Evolutionary conservation across 345 rosid species (phyloP), one percentile per base, ranked within the genome.

Genomic region (Zanthoxylum bungeanum): DNA sequence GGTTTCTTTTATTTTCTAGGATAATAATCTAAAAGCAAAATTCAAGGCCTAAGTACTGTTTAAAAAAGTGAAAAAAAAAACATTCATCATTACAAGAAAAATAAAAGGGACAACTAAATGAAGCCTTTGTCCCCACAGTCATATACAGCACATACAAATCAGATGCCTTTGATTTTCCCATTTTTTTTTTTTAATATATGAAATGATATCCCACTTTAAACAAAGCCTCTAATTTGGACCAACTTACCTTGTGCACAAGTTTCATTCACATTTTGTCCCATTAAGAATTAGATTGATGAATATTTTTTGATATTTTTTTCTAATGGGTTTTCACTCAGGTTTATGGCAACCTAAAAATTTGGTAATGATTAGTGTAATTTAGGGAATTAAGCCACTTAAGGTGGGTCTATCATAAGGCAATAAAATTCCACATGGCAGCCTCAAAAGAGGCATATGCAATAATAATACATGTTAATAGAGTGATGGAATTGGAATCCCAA

Each of bases 171-270:
- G 70, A 53, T 68, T 69, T 76, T 60, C 64, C 80, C 80, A 78
- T 66, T 33, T 36, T 36, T 9, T 36, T 9, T 60, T 21, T 10
- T n/a, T n/a, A n/a, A 47, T 17, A 78, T 82, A 68, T 71, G n/a
- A n/a, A n/a, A n/a, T n/a, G n/a, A n/a, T n/a, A n/a, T n/a, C n/a
- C n/a, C n/a, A n/a, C n/a, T n/a, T n/a, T n/a, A n/a, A n/a, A n/a
- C 76, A 81, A 79, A 82, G 85, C 88, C 86, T 75, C 80, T 77
- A 80, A 70, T 80, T 83, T 83, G 94, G 92, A 87, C 89, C 90
- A 84, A 83, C 93, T 78, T 79, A 74, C 77, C 68, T 70, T 72
- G 36, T 42, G 59, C 64, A 63, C 66, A 47, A 58, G 73, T 67
- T 55, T 75, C 77, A 64, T 85, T 83, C 85, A 55, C 77, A 78